These are phyloP conservation scores for Cadophora gregata DNA, from an alignment of 2,329 filamentous ascomycete genomes.

Conservation along the genomic window DNA sequence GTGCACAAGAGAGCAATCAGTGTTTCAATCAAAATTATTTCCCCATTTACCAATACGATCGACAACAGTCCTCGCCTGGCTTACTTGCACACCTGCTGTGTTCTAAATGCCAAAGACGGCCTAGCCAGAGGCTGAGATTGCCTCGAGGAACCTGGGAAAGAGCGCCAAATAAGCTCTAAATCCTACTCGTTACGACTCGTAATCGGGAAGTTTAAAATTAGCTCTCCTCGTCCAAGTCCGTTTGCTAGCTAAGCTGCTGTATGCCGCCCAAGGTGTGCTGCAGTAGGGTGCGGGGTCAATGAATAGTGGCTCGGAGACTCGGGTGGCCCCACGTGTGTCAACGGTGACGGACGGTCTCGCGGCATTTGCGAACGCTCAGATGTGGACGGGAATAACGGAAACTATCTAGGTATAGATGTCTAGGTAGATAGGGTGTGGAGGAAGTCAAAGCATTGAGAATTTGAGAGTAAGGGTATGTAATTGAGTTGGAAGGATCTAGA, in stretches of 20 bases:
- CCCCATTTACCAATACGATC: no score
- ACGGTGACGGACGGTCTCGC: neutral
- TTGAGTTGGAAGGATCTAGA: neutral
- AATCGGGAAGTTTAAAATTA: conserved; percentile 8
- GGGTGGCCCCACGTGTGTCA: neutral
- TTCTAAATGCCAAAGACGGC: neutral
- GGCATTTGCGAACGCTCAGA: neutral
- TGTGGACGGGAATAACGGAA: neutral
- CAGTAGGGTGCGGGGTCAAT: conserved; percentile 1
- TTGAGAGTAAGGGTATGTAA: neutral
- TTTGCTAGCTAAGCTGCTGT: neutral
- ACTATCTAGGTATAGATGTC: no score
- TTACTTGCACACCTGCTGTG: neutral
- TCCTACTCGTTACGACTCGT: neutral
- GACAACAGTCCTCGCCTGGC: neutral
- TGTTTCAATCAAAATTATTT: no score
- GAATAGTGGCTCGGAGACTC: neutral
- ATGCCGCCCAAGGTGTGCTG: neutral
- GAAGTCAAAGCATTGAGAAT: neutral
- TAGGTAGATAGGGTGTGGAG: neutral
- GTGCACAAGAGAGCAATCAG: no score
- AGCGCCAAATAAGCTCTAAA: neutral
- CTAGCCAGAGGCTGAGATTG: neutral
- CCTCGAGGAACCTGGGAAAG: neutral
- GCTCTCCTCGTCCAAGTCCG: conserved; percentile 6